Evolutionary conservation across 352 stramenopile species (phyloP).

Genomic region (Phytophthora pistaciae): DNA sequence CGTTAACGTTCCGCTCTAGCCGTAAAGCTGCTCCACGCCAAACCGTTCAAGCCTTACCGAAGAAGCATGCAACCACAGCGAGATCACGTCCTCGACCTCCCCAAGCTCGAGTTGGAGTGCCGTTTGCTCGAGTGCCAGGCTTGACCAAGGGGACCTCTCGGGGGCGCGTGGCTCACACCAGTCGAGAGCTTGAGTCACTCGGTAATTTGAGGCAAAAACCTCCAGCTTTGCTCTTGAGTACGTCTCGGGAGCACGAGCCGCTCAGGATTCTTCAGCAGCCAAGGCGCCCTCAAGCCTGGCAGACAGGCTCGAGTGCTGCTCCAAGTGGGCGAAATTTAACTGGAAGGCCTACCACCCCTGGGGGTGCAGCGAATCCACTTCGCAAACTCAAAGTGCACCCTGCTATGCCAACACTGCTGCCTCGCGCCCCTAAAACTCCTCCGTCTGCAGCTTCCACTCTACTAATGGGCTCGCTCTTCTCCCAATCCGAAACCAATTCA

Average conservation of each 20-base stretch:
- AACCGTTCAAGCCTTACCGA: slow-evolving; percentile 4
- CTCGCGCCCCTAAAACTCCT: slow-evolving; percentile 20
- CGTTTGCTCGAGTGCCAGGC: slow-evolving; percentile 4
- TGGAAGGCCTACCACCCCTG: slow-evolving; percentile 12
- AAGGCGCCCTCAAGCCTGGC: slow-evolving; percentile 19
- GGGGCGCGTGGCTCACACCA: slow-evolving; percentile 1
- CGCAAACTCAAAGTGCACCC: slow-evolving; percentile 30
- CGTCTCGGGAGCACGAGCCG: not conserved
- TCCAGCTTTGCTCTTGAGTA: not conserved
- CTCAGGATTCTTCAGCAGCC: slow-evolving; percentile 13
- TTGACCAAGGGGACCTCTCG: not conserved
- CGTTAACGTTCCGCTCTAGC: slow-evolving; percentile 26
- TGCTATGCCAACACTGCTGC: slow-evolving; percentile 6
- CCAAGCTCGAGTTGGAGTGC: not conserved
- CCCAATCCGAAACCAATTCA: not conserved
- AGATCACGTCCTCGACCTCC: slow-evolving; percentile 19
- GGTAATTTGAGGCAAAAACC: slow-evolving; percentile 4
- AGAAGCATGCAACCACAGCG: slow-evolving; percentile 1
- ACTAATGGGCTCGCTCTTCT: slow-evolving; percentile 18
- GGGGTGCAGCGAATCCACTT: slow-evolving; percentile 15
- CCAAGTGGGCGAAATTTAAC: not conserved
- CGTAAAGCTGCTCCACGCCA: slow-evolving; percentile 4
- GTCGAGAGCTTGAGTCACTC: slow-evolving; percentile 5
- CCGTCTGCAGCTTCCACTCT: slow-evolving; percentile 24
- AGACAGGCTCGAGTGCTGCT: not conserved